Percentiles rank a stretch among this genome's conserved stretches.
Conservation (phyloP, 2,329 filamentous ascomycete species). For the Pseudogymnoascus sp. region DNA sequence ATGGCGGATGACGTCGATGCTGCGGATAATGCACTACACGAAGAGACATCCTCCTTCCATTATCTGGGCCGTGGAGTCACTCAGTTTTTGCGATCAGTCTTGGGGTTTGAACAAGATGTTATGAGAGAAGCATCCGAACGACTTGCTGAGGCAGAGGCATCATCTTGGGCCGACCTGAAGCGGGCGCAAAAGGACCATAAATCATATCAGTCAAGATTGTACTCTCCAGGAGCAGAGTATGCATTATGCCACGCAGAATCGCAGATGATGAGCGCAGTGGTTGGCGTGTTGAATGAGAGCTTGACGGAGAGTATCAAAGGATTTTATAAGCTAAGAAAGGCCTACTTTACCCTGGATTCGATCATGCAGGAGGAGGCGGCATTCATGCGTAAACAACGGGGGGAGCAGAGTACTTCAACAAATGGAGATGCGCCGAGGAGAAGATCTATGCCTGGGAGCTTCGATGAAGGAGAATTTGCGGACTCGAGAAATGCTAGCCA, state of each 20-base stretch:
- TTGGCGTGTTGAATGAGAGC: conserved; percentile 85
- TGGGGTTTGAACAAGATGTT: conserved; percentile 86
- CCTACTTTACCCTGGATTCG: conserved; percentile 71
- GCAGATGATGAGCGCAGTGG: conserved; percentile 81
- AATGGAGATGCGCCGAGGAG: neutral
- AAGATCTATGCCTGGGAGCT: conserved; percentile 30
- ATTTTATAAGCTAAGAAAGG: conserved; percentile 88
- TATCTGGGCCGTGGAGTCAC: conserved; percentile 73
- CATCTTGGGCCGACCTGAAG: conserved; percentile 67
- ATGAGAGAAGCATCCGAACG: conserved; percentile 73
- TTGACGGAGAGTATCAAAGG: conserved; percentile 83
- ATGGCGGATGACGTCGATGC: conserved; percentile 86
- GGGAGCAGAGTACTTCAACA: neutral
- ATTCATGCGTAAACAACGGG: conserved; percentile 30
- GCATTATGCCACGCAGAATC: conserved; percentile 75
- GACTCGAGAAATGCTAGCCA: conserved; percentile 1
- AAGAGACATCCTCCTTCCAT: conserved; percentile 79
- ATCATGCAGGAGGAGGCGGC: conserved; percentile 69
- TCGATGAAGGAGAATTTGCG: conserved; percentile 26
- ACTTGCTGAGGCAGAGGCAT: conserved; percentile 66
- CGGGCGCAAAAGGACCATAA: conserved; percentile 60
- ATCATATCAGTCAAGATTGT: conserved; percentile 50
- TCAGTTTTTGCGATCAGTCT: conserved; percentile 73
- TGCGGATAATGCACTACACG: conserved; percentile 64
- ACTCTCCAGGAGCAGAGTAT: conserved; percentile 79